phyloP scores from a whole-genome alignment of 495 filamentous ascomycete species.

The Glutinoglossum americanum region DNA sequence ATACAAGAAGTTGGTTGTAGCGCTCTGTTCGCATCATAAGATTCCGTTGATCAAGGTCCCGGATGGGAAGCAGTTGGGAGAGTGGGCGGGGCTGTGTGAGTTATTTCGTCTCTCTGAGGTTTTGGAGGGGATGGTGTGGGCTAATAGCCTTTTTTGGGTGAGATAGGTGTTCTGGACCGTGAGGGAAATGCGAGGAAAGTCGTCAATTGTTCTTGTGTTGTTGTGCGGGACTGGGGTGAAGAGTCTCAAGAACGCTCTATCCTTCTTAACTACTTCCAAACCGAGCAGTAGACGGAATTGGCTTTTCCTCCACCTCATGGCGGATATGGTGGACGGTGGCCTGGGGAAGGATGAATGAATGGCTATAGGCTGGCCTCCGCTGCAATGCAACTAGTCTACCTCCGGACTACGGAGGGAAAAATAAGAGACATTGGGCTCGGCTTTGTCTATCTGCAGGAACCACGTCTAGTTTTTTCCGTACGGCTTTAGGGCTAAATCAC shows the following conservation, averaged over 20 bases:
- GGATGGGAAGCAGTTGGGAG: constrained; percentile 96
- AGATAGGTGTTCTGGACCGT: constrained; percentile 78
- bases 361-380: background rate
- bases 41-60: constrained; percentile 99
- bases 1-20: constrained; percentile 99
- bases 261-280: constrained; percentile 99
- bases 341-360: background rate
- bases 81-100: constrained; percentile 97
- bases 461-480: too few species aligned
- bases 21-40: constrained; percentile 95
- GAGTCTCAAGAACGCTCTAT: constrained; percentile 94
- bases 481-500: background rate
- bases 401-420: background rate
- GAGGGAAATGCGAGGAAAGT: constrained; percentile 99
- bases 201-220: constrained; percentile 99
- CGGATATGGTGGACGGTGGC: too few species aligned
- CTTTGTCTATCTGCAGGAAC: background rate
- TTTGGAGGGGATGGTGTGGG: background rate
- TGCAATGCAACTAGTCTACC: background rate
- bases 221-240: constrained; percentile 98
- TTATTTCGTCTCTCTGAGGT: background rate
- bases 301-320: background rate
- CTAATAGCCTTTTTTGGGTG: constrained; percentile 7
- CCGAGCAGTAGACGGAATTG: constrained; percentile 38
- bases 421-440: background rate